Percentiles rank a stretch among this genome's conserved stretches.
phyloP scores from a whole-genome alignment of 371 early-diverging fungal genomes.

The Phascolomyces articulosus region DNA sequence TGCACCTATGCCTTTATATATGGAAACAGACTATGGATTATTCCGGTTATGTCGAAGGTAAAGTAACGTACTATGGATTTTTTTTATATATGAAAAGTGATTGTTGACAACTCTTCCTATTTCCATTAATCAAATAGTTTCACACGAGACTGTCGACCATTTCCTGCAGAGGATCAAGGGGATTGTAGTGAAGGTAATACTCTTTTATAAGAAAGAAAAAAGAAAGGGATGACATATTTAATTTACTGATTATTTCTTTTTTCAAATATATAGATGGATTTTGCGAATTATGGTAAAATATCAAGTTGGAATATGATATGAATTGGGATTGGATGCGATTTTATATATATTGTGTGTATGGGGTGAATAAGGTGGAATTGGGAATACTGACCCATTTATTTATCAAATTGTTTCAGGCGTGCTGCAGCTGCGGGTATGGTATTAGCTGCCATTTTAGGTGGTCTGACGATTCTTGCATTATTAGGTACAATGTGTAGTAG shows the following conservation, averaged over 20 bases:
- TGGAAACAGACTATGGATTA: constrained; percentile 51
- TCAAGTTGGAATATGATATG: not conserved
- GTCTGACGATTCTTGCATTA: constrained; percentile 28
- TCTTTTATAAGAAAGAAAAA: not conserved
- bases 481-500: constrained; percentile 31
- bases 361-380: no score
- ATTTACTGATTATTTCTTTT: not conserved
- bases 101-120: not conserved
- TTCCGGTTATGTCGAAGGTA: constrained; percentile 49
- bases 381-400: no score
- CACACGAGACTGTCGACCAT: constrained; percentile 46
- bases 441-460: constrained; percentile 42
- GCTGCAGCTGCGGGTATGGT: constrained; percentile 49
- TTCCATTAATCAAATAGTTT: constrained; percentile 24
- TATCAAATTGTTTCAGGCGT: constrained; percentile 24
- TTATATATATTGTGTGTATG: not conserved
- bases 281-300: constrained; percentile 48
- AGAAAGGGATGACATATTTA: not conserved
- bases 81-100: not conserved
- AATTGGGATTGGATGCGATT: no score
- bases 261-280: constrained; percentile 38
- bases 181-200: constrained; percentile 50
- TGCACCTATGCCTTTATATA: constrained; percentile 48
- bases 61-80: not conserved
- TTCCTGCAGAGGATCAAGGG: constrained; percentile 45